Evolutionary conservation across 306 rosid genomes (phyloP).

Genomic region (Abrus pulchellus): DNA sequence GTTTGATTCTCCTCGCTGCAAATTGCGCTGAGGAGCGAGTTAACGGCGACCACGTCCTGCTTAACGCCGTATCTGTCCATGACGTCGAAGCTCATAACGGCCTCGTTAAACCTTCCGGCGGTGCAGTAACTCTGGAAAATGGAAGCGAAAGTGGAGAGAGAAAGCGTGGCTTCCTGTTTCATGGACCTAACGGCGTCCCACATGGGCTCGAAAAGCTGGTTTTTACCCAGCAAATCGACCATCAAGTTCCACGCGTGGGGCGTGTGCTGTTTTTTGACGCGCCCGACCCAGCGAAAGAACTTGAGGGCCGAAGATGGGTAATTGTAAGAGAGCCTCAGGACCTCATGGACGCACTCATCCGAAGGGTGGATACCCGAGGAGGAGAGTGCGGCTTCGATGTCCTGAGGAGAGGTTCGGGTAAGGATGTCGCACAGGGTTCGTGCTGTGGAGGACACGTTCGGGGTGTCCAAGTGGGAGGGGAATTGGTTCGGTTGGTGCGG

Average conservation of each 20-base stretch:
- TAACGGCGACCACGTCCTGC: constrained; percentile 63
- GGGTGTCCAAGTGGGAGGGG: constrained; percentile 49
- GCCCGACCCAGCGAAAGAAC: constrained; percentile 80
- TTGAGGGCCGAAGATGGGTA: constrained; percentile 73
- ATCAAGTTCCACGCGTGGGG: constrained; percentile 73
- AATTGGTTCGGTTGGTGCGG: constrained; percentile 43
- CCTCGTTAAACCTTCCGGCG: constrained; percentile 62
- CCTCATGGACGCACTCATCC: constrained; percentile 55
- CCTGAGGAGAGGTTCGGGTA: constrained; percentile 57
- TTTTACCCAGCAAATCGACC: constrained; percentile 72
- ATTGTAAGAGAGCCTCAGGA: constrained; percentile 64
- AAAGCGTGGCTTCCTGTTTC: constrained; percentile 63
- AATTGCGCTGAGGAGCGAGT: constrained; percentile 69
- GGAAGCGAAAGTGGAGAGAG: constrained; percentile 63
- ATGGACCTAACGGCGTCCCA: constrained; percentile 80
- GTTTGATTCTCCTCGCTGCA: constrained; percentile 63
- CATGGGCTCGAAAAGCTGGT: constrained; percentile 74
- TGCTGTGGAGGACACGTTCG: constrained; percentile 55
- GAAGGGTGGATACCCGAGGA: constrained; percentile 62
- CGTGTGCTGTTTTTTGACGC: constrained; percentile 50
- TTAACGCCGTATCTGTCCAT: constrained; percentile 68
- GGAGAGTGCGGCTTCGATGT: constrained; percentile 60
- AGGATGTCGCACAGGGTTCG: constrained; percentile 62
- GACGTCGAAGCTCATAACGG: constrained; percentile 72
- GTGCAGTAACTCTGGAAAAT: constrained; percentile 70